Conservation (phyloP, 306 rosid genomes). For the Pyrus pyrifolia region DNA sequence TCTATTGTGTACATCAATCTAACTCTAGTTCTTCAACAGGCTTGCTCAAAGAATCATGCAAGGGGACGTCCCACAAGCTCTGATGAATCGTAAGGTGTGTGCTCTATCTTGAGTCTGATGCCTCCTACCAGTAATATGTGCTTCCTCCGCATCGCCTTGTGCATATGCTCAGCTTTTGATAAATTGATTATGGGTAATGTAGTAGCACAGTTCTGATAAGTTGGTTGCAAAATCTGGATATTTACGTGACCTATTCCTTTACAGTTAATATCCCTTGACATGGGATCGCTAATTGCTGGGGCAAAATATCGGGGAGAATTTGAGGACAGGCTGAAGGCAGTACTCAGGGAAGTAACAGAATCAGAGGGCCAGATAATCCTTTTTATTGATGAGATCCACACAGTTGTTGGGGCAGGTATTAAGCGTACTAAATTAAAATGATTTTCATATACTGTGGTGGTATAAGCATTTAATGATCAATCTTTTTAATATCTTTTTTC, state of each 20-base stretch:
- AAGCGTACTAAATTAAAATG: constrained; percentile 5
- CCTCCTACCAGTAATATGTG: background rate
- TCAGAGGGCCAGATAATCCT: constrained; percentile 93
- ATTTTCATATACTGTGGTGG: background rate
- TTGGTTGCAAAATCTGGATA: background rate
- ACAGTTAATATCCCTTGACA: constrained; percentile 97
- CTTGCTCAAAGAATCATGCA: constrained; percentile 98
- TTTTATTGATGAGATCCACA: constrained; percentile 96
- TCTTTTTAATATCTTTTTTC: background rate
- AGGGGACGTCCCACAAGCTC: constrained; percentile 97
- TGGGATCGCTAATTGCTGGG: constrained; percentile 98
- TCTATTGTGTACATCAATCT: background rate
- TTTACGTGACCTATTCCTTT: constrained; percentile 1
- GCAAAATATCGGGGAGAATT: constrained; percentile 98
- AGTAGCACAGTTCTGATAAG: background rate
- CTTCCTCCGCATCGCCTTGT: background rate
- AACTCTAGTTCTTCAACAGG: constrained; percentile 39
- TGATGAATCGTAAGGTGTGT: constrained; percentile 90
- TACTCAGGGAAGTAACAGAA: constrained; percentile 95
- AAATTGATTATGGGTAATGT: background rate
- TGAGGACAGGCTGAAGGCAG: constrained; percentile 98
- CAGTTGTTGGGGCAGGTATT: constrained; percentile 98
- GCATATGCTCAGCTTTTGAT: constrained; percentile 4
- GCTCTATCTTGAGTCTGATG: constrained; percentile 7
- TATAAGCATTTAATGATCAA: background rate